Evolutionary conservation across 352 stramenopile genomes (phyloP).

Genomic region (Phytophthora podocarpi): DNA sequence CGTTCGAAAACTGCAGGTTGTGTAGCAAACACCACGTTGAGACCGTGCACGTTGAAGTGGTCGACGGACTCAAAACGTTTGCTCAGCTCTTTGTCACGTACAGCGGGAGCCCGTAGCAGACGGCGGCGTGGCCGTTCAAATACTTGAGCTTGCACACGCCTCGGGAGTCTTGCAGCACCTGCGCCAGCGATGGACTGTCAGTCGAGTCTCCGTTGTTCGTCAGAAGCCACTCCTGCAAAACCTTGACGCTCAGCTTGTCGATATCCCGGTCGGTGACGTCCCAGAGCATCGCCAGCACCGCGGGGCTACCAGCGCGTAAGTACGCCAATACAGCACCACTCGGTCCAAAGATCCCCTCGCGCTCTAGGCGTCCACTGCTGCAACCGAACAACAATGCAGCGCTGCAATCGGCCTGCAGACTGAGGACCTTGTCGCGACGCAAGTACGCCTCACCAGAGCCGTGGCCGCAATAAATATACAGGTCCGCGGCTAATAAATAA

Average conservation of each 20-base stretch:
- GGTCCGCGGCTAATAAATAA: constrained; percentile 64
- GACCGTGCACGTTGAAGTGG: constrained; percentile 24
- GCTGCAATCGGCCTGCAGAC: constrained; percentile 57
- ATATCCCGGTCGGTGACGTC: constrained; percentile 99
- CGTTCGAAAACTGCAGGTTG: constrained; percentile 20
- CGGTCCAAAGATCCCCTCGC: constrained; percentile 91
- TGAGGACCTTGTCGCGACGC: constrained; percentile 77
- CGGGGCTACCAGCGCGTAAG: constrained; percentile 89
- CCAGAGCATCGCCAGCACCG: constrained; percentile 98
- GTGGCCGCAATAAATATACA: constrained; percentile 98
- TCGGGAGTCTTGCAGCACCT: constrained; percentile 77
- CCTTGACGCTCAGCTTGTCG: constrained; percentile 87
- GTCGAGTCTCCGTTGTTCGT: constrained; percentile 40
- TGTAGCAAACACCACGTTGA: constrained; percentile 18
- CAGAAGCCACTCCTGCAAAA: constrained; percentile 77
- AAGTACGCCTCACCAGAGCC: constrained; percentile 95
- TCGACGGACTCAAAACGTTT: background rate
- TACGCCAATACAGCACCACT: constrained; percentile 95
- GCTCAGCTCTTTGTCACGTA: constrained; percentile 35
- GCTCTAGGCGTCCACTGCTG: constrained; percentile 93
- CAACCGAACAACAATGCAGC: constrained; percentile 97
- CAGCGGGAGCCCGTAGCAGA: constrained; percentile 95
- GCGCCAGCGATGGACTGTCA: constrained; percentile 48
- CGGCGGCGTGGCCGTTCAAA: constrained; percentile 94
- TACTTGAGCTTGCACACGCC: constrained; percentile 93